These are phyloP conservation scores for Scenedesmus sp. DNA, from an alignment of 163 green algal species.

Conservation along the genomic window DNA sequence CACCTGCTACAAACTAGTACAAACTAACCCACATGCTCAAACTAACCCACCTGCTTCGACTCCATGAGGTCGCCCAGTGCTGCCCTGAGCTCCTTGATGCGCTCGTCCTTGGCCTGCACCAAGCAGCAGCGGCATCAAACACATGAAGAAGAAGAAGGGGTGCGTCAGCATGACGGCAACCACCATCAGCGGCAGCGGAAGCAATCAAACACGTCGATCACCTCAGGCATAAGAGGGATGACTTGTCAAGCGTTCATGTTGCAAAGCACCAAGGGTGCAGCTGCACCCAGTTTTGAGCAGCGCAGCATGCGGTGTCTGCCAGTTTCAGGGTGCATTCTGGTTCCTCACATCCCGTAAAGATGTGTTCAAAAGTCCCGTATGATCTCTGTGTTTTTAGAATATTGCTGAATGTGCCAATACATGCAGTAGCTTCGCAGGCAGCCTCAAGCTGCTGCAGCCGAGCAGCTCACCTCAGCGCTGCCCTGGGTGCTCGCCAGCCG, in stretches of 20 bases:
- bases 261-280: too few species aligned
- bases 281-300: too few species aligned
- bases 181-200: slow-evolving; percentile 1
- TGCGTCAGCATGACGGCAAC: not conserved
- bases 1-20: not conserved
- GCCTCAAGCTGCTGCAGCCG: not conserved
- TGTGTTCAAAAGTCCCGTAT: too few species aligned
- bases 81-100: slow-evolving; percentile 63
- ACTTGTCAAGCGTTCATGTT: too few species aligned
- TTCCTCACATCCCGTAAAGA: too few species aligned
- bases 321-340: too few species aligned
- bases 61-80: slow-evolving; percentile 50
- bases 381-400: too few species aligned
- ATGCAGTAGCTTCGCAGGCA: not conserved
- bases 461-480: not conserved
- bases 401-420: not conserved
- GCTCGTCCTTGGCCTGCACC: slow-evolving; percentile 63
- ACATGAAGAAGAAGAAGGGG: not conserved
- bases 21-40: not conserved
- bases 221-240: too few species aligned
- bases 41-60: slow-evolving; percentile 19
- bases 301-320: too few species aligned
- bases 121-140: not conserved
- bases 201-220: too few species aligned
- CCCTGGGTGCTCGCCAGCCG: slow-evolving; percentile 16